phyloP scores from a whole-genome alignment of 768 basidiomycete genomes.

The Pleurotus sapidus region DNA sequence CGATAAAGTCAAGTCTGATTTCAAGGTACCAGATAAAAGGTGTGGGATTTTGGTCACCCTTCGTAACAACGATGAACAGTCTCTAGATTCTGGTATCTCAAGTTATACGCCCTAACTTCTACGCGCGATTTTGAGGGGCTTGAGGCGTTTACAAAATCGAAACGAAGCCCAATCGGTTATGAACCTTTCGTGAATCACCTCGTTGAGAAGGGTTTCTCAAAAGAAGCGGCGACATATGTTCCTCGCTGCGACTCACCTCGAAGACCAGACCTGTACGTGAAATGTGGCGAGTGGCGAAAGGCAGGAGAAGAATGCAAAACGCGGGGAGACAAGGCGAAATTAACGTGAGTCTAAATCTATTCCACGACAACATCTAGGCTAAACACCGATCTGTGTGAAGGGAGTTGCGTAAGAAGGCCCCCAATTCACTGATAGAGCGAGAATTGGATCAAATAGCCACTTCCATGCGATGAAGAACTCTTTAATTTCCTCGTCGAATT shows the following conservation, averaged over 20 bases:
- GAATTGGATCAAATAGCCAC: constrained; percentile 68
- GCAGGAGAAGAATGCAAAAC: constrained; percentile 92
- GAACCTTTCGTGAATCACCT: constrained; percentile 86
- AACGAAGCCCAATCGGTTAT: constrained; percentile 93
- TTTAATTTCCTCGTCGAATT: too few relatives aligned
- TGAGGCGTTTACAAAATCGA: constrained; percentile 82
- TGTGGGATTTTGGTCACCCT: constrained; percentile 27
- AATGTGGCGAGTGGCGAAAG: constrained; percentile 86
- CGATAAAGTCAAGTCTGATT: constrained; percentile 85
- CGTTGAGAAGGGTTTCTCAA: constrained; percentile 66
- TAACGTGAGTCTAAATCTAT: constrained; percentile 62
- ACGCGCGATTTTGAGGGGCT: constrained; percentile 83
- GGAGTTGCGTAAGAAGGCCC: constrained; percentile 67
- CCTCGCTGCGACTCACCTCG: constrained; percentile 80
- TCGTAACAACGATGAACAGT: not conserved
- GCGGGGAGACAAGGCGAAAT: constrained; percentile 74
- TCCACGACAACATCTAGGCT: constrained; percentile 6
- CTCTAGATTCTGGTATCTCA: constrained; percentile 89
- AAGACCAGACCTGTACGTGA: constrained; percentile 83
- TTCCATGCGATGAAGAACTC: constrained; percentile 56
- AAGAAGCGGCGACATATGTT: constrained; percentile 78
- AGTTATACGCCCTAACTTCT: constrained; percentile 79
- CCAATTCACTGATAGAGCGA: constrained; percentile 76
- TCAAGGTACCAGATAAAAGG: constrained; percentile 95
- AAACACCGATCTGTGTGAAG: constrained; percentile 34